phyloP scores from a whole-genome alignment of 2,329 filamentous ascomycete genomes.

The Remersonia thermophila region DNA sequence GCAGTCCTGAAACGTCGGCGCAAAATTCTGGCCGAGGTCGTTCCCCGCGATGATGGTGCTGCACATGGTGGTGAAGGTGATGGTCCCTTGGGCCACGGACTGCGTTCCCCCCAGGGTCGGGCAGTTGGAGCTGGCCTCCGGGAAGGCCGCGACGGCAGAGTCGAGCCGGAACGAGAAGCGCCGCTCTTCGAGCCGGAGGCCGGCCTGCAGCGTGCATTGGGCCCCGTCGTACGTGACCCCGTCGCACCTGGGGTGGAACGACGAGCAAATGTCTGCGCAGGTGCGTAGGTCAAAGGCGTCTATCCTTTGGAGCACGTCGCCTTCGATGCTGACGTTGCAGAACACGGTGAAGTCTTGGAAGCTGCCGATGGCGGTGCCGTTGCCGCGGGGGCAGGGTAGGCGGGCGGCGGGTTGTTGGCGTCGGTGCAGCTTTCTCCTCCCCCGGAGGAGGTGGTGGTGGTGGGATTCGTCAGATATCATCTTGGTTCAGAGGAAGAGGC shows the following conservation, averaged over 20 bases:
- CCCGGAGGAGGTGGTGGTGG: neutral
- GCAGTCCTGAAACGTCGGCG: conserved; percentile 20
- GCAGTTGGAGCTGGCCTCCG: conserved; percentile 19
- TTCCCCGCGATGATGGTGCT: conserved; percentile 19
- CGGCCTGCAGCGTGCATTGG: conserved; percentile 19
- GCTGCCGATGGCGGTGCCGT: conserved; percentile 19
- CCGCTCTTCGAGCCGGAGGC: conserved; percentile 6
- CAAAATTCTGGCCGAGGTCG: conserved; percentile 20
- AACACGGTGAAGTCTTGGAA: conserved; percentile 18
- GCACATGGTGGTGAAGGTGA: conserved; percentile 18
- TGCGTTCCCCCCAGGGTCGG: conserved; percentile 12
- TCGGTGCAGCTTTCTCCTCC: too few relatives aligned
- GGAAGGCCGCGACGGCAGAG: conserved; percentile 19
- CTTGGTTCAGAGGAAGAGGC: too few relatives aligned
- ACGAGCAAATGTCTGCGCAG: conserved; percentile 21
- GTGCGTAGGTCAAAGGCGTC: conserved; percentile 14
- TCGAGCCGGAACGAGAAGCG: conserved; percentile 13
- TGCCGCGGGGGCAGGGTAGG: conserved; percentile 15
- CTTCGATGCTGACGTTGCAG: conserved; percentile 17
- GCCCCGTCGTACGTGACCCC: conserved; percentile 17
- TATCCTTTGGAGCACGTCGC: conserved; percentile 13
- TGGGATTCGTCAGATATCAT: too few relatives aligned
- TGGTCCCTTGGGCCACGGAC: conserved; percentile 2
- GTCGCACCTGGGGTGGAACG: conserved; percentile 22
- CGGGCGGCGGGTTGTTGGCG: conserved; percentile 5